Evolutionary conservation across 352 stramenopile species (phyloP).

Genomic region (Pythium volutum): DNA sequence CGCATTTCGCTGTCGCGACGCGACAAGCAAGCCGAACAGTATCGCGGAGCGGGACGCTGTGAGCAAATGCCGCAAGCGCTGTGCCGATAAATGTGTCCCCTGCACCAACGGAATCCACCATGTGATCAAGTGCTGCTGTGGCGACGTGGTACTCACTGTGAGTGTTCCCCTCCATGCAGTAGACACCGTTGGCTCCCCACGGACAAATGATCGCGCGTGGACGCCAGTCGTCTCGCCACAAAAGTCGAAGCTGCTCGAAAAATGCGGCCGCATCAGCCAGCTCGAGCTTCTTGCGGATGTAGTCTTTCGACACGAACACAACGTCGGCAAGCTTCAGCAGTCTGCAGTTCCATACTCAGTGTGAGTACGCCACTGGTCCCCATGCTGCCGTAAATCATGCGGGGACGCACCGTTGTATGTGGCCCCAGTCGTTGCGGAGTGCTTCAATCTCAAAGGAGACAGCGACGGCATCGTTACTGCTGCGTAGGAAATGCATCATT

Average conservation of each 20-base stretch:
- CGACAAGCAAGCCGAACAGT: constrained; percentile 46
- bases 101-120: constrained; percentile 70
- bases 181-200: constrained; percentile 59
- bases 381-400: not conserved
- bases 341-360: constrained; percentile 20
- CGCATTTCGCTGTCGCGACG: constrained; percentile 59
- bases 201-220: constrained; percentile 60
- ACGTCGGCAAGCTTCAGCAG: constrained; percentile 40
- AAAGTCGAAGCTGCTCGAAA: constrained; percentile 31
- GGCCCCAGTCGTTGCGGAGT: constrained; percentile 55
- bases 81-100: constrained; percentile 75
- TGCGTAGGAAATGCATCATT: constrained; percentile 50
- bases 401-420: constrained; percentile 44
- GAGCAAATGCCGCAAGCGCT: constrained; percentile 44
- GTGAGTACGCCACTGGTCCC: not conserved
- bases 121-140: constrained; percentile 29
- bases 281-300: constrained; percentile 53
- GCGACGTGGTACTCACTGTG: constrained; percentile 31
- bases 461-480: not conserved
- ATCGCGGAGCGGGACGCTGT: constrained; percentile 24
- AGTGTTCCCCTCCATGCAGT: constrained; percentile 35
- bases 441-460: constrained; percentile 74
- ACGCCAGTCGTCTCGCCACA: constrained; percentile 8
- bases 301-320: constrained; percentile 76
- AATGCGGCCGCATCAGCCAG: constrained; percentile 41